A percentile compares a stretch with the other conserved stretches of the same genome.
Evolutionary conservation across 805 yeast genomes (phyloP).

Genomic region (Naumovozyma castellii): DNA sequence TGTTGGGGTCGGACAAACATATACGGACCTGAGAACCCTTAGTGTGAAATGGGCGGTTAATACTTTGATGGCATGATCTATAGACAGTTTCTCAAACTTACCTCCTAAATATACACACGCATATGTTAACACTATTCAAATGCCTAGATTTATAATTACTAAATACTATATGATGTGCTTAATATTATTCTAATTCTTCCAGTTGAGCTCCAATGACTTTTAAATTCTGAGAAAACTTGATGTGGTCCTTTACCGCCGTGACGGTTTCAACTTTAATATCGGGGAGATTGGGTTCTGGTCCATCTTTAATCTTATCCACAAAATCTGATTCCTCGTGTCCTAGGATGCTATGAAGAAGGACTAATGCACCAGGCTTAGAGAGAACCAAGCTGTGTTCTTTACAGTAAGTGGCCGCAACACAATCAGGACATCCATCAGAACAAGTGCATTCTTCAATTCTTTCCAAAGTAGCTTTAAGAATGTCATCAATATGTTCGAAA

Average conservation of each 20-base stretch:
- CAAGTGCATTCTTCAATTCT: constrained; percentile 58
- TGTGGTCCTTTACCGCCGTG: constrained; percentile 42
- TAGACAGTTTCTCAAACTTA: too few species aligned
- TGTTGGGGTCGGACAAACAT: constrained; percentile 95
- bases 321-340: constrained; percentile 37
- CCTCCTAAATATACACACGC: too few species aligned
- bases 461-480: constrained; percentile 50
- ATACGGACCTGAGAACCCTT: constrained; percentile 83
- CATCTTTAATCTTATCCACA: constrained; percentile 39
- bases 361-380: constrained; percentile 75
- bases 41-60: constrained; percentile 90
- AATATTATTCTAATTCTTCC: too few species aligned
- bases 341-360: constrained; percentile 53
- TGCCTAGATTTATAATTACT: too few species aligned
- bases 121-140: too few species aligned
- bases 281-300: constrained; percentile 75
- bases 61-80: constrained; percentile 62
- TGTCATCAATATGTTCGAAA: constrained; percentile 63
- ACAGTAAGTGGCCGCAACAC: constrained; percentile 79
- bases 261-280: constrained; percentile 59
- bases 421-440: constrained; percentile 63
- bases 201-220: constrained; percentile 44
- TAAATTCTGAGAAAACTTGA: constrained; percentile 54
- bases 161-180: too few species aligned
- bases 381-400: constrained; percentile 72